phyloP scores from a whole-genome alignment of 225 moss, liverwort and hornwort species.

The Pseudoscleropodium purum region DNA sequence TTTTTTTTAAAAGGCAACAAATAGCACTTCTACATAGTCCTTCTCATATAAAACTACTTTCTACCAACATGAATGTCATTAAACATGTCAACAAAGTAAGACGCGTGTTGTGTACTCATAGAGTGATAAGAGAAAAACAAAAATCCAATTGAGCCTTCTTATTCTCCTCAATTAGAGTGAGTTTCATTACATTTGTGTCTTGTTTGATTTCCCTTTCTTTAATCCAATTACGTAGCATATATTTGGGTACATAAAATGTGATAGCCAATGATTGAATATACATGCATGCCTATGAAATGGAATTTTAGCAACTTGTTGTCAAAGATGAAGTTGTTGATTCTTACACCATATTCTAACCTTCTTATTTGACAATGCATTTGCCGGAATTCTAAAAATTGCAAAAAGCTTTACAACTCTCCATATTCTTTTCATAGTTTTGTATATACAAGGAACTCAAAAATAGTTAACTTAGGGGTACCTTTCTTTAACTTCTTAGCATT shows the following conservation, averaged over 20 bases:
- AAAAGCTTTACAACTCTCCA: background rate
- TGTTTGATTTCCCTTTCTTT: too few relatives aligned
- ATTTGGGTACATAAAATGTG: background rate
- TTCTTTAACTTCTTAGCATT: background rate
- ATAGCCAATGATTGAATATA: background rate
- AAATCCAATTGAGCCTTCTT: background rate
- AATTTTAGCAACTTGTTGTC: background rate
- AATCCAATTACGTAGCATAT: background rate
- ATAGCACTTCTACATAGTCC: fast-evolving
- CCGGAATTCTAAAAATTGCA: background rate
- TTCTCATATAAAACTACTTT: background rate
- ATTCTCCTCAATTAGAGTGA: background rate
- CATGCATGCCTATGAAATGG: background rate
- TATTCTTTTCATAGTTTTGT: background rate
- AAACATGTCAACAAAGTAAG: background rate
- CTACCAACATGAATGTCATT: background rate
- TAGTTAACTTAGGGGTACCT: fast-evolving
- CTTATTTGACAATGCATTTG: background rate
- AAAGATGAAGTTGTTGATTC: background rate
- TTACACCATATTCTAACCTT: background rate
- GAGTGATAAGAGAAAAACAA: background rate
- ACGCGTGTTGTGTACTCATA: background rate
- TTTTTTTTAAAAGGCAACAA: background rate
- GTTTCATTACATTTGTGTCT: background rate
- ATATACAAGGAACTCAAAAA: background rate